Percentiles rank a stretch among this genome's conserved stretches.
Conservation (phyloP, 179 eudicot genomes). For the Drosera spatulata region DNA sequence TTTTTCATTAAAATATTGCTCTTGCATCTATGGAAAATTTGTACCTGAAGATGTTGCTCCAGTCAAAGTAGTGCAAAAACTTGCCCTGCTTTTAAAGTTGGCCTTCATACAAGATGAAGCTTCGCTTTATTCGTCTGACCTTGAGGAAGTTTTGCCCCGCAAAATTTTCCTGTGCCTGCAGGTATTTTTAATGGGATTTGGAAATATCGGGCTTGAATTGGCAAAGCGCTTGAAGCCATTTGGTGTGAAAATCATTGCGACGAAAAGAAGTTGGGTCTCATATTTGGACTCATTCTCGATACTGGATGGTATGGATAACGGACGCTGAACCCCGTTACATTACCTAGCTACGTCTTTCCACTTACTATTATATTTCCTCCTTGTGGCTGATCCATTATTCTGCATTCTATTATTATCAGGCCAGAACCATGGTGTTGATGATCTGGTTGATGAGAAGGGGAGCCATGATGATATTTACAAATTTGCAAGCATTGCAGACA, state of each 20-base stretch:
- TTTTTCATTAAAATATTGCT: neutral
- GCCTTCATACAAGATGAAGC: neutral
- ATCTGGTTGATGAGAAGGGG: constrained; percentile 82
- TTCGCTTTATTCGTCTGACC: no score
- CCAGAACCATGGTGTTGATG: constrained; percentile 19
- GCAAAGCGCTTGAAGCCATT: constrained; percentile 89
- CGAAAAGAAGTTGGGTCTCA: constrained; percentile 43
- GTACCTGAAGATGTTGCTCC: neutral
- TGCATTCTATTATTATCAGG: constrained; percentile 4
- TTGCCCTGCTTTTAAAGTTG: neutral
- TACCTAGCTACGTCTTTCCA: neutral
- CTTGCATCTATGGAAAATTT: neutral
- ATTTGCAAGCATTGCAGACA: constrained; percentile 82
- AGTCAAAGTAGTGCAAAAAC: no score
- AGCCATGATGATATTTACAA: constrained; percentile 50
- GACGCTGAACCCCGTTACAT: no score
- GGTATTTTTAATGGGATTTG: constrained; percentile 89
- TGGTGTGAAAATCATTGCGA: constrained; percentile 78
- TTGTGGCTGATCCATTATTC: neutral
- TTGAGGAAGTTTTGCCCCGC: no score
- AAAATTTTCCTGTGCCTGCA: constrained; percentile 10
- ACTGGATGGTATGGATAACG: no score
- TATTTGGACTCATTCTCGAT: no score
- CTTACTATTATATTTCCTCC: neutral
- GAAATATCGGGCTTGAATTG: constrained; percentile 73